Evolutionary conservation across 495 filamentous ascomycete species (phyloP).

Genomic region (Amphirosellinia nigrospora): DNA sequence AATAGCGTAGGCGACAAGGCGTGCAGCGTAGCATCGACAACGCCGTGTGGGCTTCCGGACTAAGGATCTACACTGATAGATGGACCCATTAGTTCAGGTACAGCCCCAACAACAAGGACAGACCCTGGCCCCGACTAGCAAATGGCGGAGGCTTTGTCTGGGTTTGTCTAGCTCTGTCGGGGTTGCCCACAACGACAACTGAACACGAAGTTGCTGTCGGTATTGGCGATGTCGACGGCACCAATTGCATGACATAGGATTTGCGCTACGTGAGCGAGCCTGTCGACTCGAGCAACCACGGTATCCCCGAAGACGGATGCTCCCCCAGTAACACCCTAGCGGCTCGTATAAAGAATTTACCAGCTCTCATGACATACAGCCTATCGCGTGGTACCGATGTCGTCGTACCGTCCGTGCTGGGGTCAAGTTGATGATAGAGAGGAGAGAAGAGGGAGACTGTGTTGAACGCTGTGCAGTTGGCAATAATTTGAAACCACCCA

Average conservation of each 20-base stretch:
- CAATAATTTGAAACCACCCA: conserved; percentile 2
- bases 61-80: conserved; percentile 18
- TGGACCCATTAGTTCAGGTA: conserved; percentile 16
- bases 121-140: conserved; percentile 10
- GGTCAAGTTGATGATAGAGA: background rate
- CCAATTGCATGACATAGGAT: conserved; percentile 26
- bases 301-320: conserved; percentile 19
- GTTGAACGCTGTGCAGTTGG: conserved; percentile 1
- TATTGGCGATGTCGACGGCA: conserved; percentile 14
- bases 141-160: conserved; percentile 15
- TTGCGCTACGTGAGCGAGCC: conserved; percentile 17
- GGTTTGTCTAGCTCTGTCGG: background rate
- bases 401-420: background rate
- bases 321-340: conserved; percentile 12
- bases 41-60: conserved; percentile 9
- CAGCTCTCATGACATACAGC: background rate
- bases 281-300: conserved; percentile 11
- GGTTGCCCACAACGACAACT: conserved; percentile 15
- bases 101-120: conserved; percentile 20
- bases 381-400: background rate
- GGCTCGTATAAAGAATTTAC: conserved; percentile 16
- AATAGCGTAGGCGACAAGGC: conserved; percentile 3
- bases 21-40: conserved; percentile 14
- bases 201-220: conserved; percentile 23
- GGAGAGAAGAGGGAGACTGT: background rate